Conservation (phyloP, 1,284 basidiomycete genomes). For the Rhodotorula sp. region DNA sequence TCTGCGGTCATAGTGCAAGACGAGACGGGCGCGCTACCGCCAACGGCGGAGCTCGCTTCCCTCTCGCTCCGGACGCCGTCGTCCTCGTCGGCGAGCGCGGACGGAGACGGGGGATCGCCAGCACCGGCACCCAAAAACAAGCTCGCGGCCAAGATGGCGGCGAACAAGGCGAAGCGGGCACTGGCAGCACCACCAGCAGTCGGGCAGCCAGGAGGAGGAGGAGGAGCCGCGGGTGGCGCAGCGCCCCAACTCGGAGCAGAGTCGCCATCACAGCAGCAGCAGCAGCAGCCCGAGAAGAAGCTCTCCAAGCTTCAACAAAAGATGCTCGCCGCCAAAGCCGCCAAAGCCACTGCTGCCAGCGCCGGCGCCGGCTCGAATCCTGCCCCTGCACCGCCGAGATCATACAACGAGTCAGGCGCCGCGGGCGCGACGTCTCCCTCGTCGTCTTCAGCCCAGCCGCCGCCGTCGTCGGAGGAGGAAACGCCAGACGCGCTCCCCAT, state of each 20-base stretch:
- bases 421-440: too few species aligned
- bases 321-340: slow-evolving; percentile 45
- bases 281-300: slow-evolving; percentile 47
- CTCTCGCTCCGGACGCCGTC: slow-evolving; percentile 8
- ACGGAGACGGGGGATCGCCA: too few species aligned
- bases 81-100: background rate
- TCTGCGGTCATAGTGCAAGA: background rate
- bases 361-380: slow-evolving; percentile 5
- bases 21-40: background rate
- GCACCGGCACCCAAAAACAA: slow-evolving; percentile 22
- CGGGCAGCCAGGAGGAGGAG: too few species aligned
- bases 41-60: slow-evolving; percentile 14
- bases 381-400: background rate
- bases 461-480: too few species aligned
- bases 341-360: slow-evolving; percentile 24
- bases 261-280: background rate
- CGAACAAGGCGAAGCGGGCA: slow-evolving; percentile 48
- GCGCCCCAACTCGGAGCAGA: slow-evolving; percentile 50
- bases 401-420: too few species aligned
- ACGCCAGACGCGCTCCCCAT: too few species aligned
- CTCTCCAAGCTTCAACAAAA: slow-evolving; percentile 58
- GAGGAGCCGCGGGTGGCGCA: slow-evolving; percentile 47
- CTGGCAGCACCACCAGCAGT: too few species aligned
- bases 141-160: slow-evolving; percentile 36
- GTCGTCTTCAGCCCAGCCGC: too few species aligned